Conservation (phyloP, 1,284 basidiomycete species). For the Boletellus deceptivus region DNA sequence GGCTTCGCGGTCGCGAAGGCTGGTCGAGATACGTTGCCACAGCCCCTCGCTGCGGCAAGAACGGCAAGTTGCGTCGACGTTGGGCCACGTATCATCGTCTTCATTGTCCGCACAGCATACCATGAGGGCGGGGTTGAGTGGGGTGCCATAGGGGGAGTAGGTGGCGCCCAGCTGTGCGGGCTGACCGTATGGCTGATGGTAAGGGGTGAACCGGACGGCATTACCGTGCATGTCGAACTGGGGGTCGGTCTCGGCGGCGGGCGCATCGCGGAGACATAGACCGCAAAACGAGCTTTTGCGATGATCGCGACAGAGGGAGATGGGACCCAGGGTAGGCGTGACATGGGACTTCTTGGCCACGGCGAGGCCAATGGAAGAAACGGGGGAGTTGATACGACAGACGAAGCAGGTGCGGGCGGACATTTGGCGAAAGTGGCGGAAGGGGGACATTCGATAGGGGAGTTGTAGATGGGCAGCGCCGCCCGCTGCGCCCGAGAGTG, state of each 20-base stretch:
- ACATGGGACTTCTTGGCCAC: constrained; percentile 44
- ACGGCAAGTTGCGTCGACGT: constrained; percentile 63
- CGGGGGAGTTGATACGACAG: constrained; percentile 67
- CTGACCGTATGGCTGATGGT: constrained; percentile 33
- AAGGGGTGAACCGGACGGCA: constrained; percentile 32
- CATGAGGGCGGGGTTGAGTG: constrained; percentile 31
- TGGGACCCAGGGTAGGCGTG: constrained; percentile 43
- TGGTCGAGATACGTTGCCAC: constrained; percentile 50
- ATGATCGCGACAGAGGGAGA: constrained; percentile 64
- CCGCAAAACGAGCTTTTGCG: constrained; percentile 60
- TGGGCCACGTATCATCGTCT: constrained; percentile 64
- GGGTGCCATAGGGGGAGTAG: constrained; percentile 26
- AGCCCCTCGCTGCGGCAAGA: constrained; percentile 60
- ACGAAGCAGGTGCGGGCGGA: constrained; percentile 51
- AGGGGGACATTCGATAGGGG: constrained; percentile 37
- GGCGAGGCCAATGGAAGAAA: constrained; percentile 46
- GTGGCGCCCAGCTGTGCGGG: constrained; percentile 20
- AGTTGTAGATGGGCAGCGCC: constrained; percentile 21
- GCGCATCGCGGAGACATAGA: constrained; percentile 62
- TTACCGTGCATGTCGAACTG: constrained; percentile 36
- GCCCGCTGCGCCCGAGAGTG: constrained; percentile 14
- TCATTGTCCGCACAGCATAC: constrained; percentile 65
- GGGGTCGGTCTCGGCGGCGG: constrained; percentile 42
- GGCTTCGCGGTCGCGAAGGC: constrained; percentile 53
- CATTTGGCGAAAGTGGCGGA: constrained; percentile 45